Conservation (phyloP, 768 basidiomycete genomes). For the Macrolepiota fuliginosa region DNA sequence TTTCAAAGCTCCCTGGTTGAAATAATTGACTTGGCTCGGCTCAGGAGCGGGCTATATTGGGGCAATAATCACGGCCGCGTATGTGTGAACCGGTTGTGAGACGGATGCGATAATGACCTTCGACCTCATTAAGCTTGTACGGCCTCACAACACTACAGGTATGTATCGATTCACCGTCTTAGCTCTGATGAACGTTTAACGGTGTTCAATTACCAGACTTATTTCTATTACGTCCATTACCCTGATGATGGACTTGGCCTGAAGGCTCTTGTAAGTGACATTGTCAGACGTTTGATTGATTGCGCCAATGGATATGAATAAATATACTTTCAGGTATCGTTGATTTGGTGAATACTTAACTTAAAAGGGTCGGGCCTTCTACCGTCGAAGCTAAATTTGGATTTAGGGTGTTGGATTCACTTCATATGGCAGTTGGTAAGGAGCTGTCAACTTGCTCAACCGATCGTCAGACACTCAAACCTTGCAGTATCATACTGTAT, state of each 20-base stretch:
- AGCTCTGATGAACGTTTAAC: background rate
- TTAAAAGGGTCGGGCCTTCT: too few relatives aligned
- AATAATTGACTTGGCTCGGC: background rate
- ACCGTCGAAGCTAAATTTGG: background rate
- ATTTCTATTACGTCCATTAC: conserved; percentile 32
- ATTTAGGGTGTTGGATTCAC: conserved; percentile 28
- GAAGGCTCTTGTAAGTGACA: conserved; percentile 24
- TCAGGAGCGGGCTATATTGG: conserved; percentile 26
- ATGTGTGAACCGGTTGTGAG: conserved; percentile 7
- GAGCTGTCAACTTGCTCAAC: background rate
- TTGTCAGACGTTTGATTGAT: background rate
- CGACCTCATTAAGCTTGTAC: conserved; percentile 24
- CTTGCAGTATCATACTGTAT: conserved; percentile 28
- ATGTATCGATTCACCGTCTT: background rate
- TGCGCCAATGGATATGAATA: background rate
- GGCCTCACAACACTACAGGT: conserved; percentile 36
- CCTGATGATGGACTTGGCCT: conserved; percentile 25
- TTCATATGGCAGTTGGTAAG: conserved; percentile 29
- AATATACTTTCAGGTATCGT: conserved; percentile 25
- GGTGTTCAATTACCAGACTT: conserved; percentile 23
- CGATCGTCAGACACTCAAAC: background rate
- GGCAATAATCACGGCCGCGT: conserved; percentile 32
- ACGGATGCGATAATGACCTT: background rate
- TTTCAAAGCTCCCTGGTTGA: background rate
- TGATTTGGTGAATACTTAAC: conserved; percentile 24